A percentile compares a stretch with the other conserved stretches of the same genome.
These are phyloP conservation scores for Rhynchospora breviuscula DNA, from an alignment of 176 grass and related monocot species.

Conservation along the genomic window DNA sequence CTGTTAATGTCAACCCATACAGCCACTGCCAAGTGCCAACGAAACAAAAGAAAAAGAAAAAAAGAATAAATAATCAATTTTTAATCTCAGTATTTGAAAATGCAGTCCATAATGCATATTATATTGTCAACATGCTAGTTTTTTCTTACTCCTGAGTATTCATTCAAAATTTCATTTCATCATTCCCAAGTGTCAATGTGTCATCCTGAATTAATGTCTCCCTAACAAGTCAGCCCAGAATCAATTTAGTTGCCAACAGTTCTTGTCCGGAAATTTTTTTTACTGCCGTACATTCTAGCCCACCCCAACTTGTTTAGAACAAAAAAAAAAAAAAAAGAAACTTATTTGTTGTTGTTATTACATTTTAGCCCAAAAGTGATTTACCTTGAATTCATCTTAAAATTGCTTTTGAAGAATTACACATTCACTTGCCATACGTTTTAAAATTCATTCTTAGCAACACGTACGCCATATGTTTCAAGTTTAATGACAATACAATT, in stretches of 20 bases:
- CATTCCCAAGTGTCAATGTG: background rate
- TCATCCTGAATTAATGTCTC: background rate
- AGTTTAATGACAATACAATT: no score
- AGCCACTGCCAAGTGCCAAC: no score
- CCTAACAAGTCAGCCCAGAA: background rate
- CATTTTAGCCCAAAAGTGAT: background rate
- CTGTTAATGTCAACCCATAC: no score
- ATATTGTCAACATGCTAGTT: background rate
- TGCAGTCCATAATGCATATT: background rate
- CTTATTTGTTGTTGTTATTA: background rate
- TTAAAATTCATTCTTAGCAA: no score
- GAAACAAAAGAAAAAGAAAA: no score
- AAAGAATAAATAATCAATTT: no score
- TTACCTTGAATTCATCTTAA: background rate
- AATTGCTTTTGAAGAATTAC: background rate
- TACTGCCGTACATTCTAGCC: background rate
- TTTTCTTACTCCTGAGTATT: background rate
- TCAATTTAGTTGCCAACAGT: background rate
- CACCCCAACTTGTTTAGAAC: no score
- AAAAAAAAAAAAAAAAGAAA: no score
- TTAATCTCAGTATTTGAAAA: background rate
- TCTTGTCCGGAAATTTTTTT: background rate
- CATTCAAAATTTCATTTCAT: background rate
- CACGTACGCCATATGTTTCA: no score
- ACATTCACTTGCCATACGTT: no score